These are phyloP conservation scores for Moesziomyces sp. DNA, from an alignment of 1,284 basidiomycete species.

Conservation along the genomic window DNA sequence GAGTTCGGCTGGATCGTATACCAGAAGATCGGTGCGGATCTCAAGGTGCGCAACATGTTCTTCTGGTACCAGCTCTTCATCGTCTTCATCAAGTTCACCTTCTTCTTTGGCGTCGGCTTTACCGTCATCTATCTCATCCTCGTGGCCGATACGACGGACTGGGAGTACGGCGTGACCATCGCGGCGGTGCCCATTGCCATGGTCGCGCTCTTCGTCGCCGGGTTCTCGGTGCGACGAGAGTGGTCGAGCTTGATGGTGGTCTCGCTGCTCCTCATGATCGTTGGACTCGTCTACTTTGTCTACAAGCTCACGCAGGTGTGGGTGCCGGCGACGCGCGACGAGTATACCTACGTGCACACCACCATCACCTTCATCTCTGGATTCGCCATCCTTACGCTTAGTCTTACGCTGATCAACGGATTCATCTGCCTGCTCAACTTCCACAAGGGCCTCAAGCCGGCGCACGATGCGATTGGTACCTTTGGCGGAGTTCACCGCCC, in stretches of 20 bases:
- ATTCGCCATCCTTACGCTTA: conserved; percentile 47
- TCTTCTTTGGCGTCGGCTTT: conserved; percentile 60
- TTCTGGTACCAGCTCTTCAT: conserved; percentile 61
- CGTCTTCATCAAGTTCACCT: conserved; percentile 60
- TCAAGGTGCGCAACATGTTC: conserved; percentile 49
- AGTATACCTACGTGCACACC: conserved; percentile 53
- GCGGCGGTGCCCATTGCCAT: conserved; percentile 57
- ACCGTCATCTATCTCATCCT: conserved; percentile 60
- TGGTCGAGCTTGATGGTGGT: conserved; percentile 53
- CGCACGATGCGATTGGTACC: conserved; percentile 51
- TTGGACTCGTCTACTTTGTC: conserved; percentile 51
- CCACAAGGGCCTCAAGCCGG: conserved; percentile 49
- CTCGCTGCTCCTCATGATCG: conserved; percentile 48
- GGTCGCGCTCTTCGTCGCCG: conserved; percentile 50
- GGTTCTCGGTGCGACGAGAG: conserved; percentile 53
- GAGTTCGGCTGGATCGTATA: conserved; percentile 64
- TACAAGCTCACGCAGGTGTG: conserved; percentile 56
- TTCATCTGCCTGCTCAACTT: conserved; percentile 58
- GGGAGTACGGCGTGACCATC: conserved; percentile 57
- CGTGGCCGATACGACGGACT: conserved; percentile 48
- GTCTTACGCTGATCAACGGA: conserved; percentile 45
- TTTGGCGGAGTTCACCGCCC: conserved; percentile 45
- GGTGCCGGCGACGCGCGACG: conserved; percentile 36
- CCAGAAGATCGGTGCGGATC: conserved; percentile 59
- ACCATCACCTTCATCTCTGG: conserved; percentile 59